Percentiles rank a stretch among this genome's conserved stretches.
phyloP scores from a whole-genome alignment of 2,329 filamentous ascomycete genomes.

The Pyrenophora graminea region DNA sequence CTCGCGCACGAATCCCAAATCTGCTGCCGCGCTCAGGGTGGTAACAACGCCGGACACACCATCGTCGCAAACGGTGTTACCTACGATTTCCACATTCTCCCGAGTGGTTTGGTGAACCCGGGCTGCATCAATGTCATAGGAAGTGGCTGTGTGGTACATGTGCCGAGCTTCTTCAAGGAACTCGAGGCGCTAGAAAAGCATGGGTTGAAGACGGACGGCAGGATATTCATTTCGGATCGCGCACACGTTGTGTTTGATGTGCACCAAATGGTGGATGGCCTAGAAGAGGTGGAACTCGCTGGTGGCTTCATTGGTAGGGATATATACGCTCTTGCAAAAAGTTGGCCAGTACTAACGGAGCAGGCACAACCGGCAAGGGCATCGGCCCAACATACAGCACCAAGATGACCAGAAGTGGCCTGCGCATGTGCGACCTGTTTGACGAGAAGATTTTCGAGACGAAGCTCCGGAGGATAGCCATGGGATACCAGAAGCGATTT shows the following conservation, averaged over 20 bases:
- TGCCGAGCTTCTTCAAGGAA: conserved; percentile 70
- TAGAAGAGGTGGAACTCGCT: conserved; percentile 63
- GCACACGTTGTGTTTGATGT: conserved; percentile 68
- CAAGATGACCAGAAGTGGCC: conserved; percentile 68
- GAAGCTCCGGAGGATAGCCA: conserved; percentile 65
- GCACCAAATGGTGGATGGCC: conserved; percentile 69
- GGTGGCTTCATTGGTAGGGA: conserved; percentile 49
- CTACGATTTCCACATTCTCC: conserved; percentile 49
- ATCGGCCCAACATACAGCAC: conserved; percentile 65
- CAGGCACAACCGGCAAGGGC: conserved; percentile 57
- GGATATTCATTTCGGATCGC: conserved; percentile 67
- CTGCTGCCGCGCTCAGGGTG: conserved; percentile 63
- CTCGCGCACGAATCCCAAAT: conserved; percentile 58
- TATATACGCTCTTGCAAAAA: background rate
- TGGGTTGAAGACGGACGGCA: conserved; percentile 61
- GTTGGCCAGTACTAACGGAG: conserved; percentile 29
- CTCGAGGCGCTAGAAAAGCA: conserved; percentile 64
- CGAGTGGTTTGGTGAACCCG: conserved; percentile 72
- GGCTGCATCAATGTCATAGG: conserved; percentile 73
- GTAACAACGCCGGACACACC: conserved; percentile 61
- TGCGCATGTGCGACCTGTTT: conserved; percentile 70
- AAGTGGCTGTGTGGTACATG: conserved; percentile 68
- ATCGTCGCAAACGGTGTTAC: conserved; percentile 54
- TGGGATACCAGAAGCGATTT: conserved; percentile 69
- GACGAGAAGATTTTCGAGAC: conserved; percentile 67